A percentile compares a stretch with the other conserved stretches of the same genome.
Evolutionary conservation across 2,329 filamentous ascomycete genomes (phyloP).

Genomic region (Xylariaceae sp.): DNA sequence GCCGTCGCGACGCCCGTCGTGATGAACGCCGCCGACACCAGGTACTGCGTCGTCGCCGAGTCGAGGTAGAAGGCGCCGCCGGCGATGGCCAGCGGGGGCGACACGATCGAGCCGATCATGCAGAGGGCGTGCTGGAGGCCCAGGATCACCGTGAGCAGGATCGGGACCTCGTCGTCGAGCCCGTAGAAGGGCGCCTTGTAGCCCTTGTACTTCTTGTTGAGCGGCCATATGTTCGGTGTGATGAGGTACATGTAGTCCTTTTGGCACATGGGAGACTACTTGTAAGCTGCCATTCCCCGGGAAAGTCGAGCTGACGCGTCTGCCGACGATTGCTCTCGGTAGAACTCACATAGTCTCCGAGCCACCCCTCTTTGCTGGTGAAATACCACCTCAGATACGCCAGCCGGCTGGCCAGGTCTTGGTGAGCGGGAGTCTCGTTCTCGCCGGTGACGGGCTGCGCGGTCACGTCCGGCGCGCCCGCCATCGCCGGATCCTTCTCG

Average conservation of each 20-base stretch:
- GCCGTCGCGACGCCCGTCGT: slow-evolving; percentile 58
- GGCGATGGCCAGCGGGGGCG: slow-evolving; percentile 56
- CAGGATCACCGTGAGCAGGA: slow-evolving; percentile 57
- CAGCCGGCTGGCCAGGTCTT: not conserved
- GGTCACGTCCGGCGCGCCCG: not conserved
- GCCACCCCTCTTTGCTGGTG: slow-evolving; percentile 28
- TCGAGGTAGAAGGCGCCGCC: slow-evolving; percentile 51
- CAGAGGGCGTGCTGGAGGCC: slow-evolving; percentile 63
- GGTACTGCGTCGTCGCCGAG: slow-evolving; percentile 48
- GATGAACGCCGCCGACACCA: slow-evolving; percentile 63
- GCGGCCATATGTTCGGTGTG: slow-evolving; percentile 47
- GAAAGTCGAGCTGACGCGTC: too few species aligned
- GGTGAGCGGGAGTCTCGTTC: not conserved
- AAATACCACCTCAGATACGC: slow-evolving; percentile 25
- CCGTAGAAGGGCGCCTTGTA: slow-evolving; percentile 1
- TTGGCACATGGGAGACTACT: slow-evolving; percentile 23
- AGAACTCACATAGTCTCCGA: slow-evolving; percentile 29
- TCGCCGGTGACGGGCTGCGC: not conserved
- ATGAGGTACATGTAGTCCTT: slow-evolving; percentile 23
- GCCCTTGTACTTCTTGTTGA: slow-evolving; percentile 22
- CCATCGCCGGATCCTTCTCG: slow-evolving; percentile 1
- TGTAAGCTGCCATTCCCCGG: not conserved
- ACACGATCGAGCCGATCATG: slow-evolving; percentile 53
- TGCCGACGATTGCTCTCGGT: not conserved
- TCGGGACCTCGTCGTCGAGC: slow-evolving; percentile 55